phyloP scores from a whole-genome alignment of 164 flowering plant genomes.

The Paratinospora sagittata region DNA sequence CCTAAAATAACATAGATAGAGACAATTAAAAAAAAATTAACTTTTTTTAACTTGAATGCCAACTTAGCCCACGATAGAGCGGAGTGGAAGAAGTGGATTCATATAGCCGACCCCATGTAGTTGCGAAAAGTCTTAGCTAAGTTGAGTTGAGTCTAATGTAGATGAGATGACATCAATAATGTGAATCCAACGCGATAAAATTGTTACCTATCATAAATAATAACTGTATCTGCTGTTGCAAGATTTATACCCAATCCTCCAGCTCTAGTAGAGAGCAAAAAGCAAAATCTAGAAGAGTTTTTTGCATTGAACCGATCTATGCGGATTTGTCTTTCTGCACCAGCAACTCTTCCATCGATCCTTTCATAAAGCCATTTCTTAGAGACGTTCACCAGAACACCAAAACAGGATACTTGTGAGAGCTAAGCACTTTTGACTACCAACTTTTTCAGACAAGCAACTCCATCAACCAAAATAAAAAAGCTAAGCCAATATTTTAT shows the following conservation, averaged over 20 bases:
- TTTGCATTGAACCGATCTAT: conserved; percentile 92
- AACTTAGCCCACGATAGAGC: no score
- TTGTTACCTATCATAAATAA: conserved; percentile 82
- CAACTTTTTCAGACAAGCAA: background rate
- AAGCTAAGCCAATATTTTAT: background rate
- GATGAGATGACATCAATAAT: background rate
- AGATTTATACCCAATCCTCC: conserved; percentile 96
- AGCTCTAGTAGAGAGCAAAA: conserved; percentile 90
- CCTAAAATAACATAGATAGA: no score
- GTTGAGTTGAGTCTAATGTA: background rate
- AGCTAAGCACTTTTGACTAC: background rate
- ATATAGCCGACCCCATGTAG: no score
- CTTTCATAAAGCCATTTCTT: conserved; percentile 88
- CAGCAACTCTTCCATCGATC: conserved; percentile 89
- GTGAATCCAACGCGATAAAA: background rate
- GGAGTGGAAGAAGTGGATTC: no score
- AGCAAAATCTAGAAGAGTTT: conserved; percentile 82
- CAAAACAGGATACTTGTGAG: background rate
- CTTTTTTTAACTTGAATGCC: no score
- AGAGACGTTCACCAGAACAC: conserved; percentile 15
- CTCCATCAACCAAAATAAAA: background rate
- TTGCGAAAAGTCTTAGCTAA: no score
- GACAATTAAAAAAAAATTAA: no score
- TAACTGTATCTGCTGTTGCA: conserved; percentile 93
- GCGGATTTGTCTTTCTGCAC: conserved; percentile 88